Evolutionary conservation across 163 green algal species (phyloP).

Genomic region (Chlorella variabilis): DNA sequence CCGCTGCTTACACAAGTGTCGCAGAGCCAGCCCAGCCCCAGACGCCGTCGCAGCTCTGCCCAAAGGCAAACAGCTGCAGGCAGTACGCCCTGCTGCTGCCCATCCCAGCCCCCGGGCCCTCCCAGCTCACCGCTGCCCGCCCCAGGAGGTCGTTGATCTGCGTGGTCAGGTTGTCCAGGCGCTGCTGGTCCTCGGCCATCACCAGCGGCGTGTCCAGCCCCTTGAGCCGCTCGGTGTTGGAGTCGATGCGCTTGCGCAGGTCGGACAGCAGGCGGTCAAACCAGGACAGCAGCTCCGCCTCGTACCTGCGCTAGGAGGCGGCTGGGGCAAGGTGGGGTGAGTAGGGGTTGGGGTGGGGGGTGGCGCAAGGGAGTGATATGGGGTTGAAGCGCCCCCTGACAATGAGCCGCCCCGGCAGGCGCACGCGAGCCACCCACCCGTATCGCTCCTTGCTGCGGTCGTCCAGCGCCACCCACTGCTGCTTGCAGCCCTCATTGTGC

Average conservation of each 20-base stretch:
- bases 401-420: too few relatives aligned
- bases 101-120: background rate
- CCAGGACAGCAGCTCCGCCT: constrained; percentile 53
- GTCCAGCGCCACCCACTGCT: constrained; percentile 52
- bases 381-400: too few relatives aligned
- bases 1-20: too few relatives aligned
- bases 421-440: constrained; percentile 2
- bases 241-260: constrained; percentile 52
- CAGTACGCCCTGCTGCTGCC: too few relatives aligned
- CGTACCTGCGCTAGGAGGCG: constrained; percentile 30
- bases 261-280: constrained; percentile 57
- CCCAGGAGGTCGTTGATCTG: constrained; percentile 52
- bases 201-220: constrained; percentile 31
- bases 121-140: constrained; percentile 25
- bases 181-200: constrained; percentile 51
- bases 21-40: background rate
- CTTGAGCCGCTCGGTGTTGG: constrained; percentile 50
- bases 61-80: too few relatives aligned
- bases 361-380: background rate
- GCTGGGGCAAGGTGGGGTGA: background rate
- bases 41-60: too few relatives aligned
- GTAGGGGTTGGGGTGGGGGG: too few relatives aligned
- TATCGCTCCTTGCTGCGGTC: constrained; percentile 47
- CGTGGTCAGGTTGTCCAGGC: constrained; percentile 43
- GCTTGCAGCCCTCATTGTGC: constrained; percentile 51